Evolutionary conservation across 2,329 filamentous ascomycete species (phyloP), one percentile per base, ranked within the genome.

Genomic region (Tolypocladium nubicola): DNA sequence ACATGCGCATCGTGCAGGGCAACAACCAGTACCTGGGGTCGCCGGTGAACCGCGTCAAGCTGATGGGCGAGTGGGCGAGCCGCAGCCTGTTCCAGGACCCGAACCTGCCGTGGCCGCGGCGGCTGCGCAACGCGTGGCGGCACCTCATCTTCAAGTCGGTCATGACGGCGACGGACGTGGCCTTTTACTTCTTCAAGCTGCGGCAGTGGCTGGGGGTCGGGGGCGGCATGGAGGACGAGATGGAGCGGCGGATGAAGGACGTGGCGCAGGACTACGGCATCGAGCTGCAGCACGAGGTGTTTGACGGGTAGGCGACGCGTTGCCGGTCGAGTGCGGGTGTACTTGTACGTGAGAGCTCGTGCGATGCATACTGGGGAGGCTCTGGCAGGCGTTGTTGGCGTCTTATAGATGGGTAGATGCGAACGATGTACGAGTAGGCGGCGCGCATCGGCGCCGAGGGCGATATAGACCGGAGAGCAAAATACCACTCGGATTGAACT

Each of bases 251-350:
- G 64, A 95, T 97, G 91, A 86, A 83, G 72, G 82, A 80, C 58
- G 89, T 97, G 79, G 93, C 92, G 1, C 90, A 88, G 69, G 92
- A 95, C 64, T 91, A 94, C 74, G 94, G 94, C 0, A 84, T 97
- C 3, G 92, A 97, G 71, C 73, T 97, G 62, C 88, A 96, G 68
- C 90, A 95, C 70, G 84, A 86, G 45, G 81, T 96, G 2, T 97
- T 97, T 73, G 90, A 95, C 57, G 92, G 93, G 4, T 96, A 65
- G 66, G 9, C 30, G 39, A 38, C 38, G 11, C 4, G n/a, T 26
- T 1, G 26, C 10, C 30, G 35, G 14, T 6, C 2, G 6, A 16
- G 1, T 26, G 45, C 26, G 45, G 26, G 30, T 37, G 30, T 21
- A 37, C 30, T 14, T 10, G 19, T 35, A 50, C 47, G 26, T n/a